Percentiles rank a stretch among this genome's conserved stretches.
Evolutionary conservation across 1,139 yeast species (phyloP).

Genomic region (Yamadazyma aaseri): DNA sequence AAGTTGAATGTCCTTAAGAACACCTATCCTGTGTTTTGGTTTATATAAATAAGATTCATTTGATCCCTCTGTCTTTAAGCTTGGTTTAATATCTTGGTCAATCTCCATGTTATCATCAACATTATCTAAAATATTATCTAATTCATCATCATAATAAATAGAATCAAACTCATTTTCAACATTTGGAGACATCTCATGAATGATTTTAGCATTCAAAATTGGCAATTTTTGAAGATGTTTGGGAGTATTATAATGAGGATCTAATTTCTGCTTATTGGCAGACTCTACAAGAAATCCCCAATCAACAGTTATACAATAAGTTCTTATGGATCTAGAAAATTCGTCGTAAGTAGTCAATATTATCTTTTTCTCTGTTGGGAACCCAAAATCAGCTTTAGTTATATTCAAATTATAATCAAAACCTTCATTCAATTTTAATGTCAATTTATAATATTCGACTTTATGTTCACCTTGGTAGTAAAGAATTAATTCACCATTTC

Average conservation of each 20-base stretch:
- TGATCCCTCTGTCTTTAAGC: slow-evolving; percentile 2
- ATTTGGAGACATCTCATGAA: slow-evolving; percentile 32
- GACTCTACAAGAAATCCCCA: slow-evolving; percentile 62
- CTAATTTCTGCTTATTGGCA: slow-evolving; percentile 46
- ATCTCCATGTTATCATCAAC: slow-evolving; percentile 13
- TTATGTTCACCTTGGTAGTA: slow-evolving; percentile 65
- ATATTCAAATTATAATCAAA: slow-evolving; percentile 21
- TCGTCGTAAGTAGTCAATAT: slow-evolving; percentile 50
- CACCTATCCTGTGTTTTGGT: slow-evolving; percentile 19
- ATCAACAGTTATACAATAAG: slow-evolving; percentile 50
- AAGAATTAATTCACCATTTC: slow-evolving; percentile 58
- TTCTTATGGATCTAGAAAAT: slow-evolving; percentile 36
- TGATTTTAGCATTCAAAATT: slow-evolving; percentile 19
- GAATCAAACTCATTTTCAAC: slow-evolving; percentile 16
- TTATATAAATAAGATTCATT: slow-evolving; percentile 8
- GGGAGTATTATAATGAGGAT: slow-evolving; percentile 55
- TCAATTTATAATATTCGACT: slow-evolving; percentile 50
- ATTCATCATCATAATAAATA: slow-evolving; percentile 20
- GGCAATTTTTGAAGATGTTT: slow-evolving; percentile 33
- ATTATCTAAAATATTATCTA: slow-evolving; percentile 12
- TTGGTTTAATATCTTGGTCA: slow-evolving; percentile 6
- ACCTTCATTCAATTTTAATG: slow-evolving; percentile 19
- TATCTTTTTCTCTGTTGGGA: slow-evolving; percentile 48
- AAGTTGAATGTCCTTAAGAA: slow-evolving; percentile 32
- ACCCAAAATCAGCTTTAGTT: slow-evolving; percentile 60